phyloP scores from a whole-genome alignment of 1,139 yeast species.

The Protomyces inundatus region DNA sequence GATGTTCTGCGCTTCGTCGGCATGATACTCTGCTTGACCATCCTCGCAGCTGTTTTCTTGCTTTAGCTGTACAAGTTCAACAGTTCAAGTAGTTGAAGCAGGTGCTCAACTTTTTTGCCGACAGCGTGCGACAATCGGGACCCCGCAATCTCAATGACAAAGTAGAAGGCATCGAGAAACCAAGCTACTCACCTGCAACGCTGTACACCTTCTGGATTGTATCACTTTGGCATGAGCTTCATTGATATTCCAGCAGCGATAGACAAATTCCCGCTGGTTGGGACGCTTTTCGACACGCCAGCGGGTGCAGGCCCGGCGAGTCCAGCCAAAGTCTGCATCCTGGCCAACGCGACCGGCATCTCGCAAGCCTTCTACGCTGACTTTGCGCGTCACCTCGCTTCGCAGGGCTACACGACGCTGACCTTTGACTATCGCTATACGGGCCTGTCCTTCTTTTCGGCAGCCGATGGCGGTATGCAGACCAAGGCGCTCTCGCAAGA shows the following conservation, averaged over 20 bases:
- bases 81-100: neutral
- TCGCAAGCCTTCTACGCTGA: neutral
- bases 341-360: neutral
- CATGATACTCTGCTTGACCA: neutral
- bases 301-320: neutral
- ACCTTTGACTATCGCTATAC: neutral
- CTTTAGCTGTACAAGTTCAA: neutral
- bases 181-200: neutral
- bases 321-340: neutral
- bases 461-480: neutral
- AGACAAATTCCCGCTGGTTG: neutral
- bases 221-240: neutral
- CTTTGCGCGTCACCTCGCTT: neutral
- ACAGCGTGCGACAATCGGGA: neutral
- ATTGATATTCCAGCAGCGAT: neutral
- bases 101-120: neutral
- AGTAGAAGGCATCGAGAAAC: neutral
- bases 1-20: neutral
- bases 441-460: neutral
- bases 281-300: neutral
- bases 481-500: neutral
- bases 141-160: neutral
- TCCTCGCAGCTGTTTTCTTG: neutral
- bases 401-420: neutral
- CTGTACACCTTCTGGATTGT: neutral